phyloP scores from a whole-genome alignment of 352 stramenopile species.

The Globisporangium polare region DNA sequence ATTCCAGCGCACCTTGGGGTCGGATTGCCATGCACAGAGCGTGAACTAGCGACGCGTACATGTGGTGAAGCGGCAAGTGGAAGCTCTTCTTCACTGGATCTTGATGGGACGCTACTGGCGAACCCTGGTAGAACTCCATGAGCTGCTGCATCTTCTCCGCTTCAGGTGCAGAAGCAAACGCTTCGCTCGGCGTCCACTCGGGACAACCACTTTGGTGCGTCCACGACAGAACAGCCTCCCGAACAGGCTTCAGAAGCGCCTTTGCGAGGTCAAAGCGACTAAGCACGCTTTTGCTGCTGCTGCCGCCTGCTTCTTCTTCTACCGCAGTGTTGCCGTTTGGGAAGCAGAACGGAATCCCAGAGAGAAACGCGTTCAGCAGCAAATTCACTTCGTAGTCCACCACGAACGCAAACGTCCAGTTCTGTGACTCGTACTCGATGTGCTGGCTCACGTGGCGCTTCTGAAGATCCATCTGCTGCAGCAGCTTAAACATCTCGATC shows the following conservation, averaged over 20 bases:
- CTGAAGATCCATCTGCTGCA: slow-evolving; percentile 85
- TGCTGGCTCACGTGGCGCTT: slow-evolving; percentile 58
- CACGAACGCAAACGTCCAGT: slow-evolving; percentile 82
- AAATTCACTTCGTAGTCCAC: slow-evolving; percentile 81
- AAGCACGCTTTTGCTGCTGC: slow-evolving; percentile 21
- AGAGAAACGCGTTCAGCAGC: slow-evolving; percentile 63
- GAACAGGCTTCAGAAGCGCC: slow-evolving; percentile 43
- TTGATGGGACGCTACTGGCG: slow-evolving; percentile 16
- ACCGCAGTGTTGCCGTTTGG: slow-evolving; percentile 8
- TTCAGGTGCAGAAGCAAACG: slow-evolving; percentile 7
- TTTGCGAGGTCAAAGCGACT: slow-evolving; percentile 31
- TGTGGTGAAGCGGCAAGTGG: slow-evolving; percentile 75
- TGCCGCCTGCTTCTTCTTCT: slow-evolving; percentile 17
- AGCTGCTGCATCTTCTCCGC: slow-evolving; percentile 23
- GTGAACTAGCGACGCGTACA: slow-evolving; percentile 61
- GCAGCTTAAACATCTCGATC: slow-evolving; percentile 50
- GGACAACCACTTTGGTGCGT: slow-evolving; percentile 32
- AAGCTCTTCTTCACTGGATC: slow-evolving; percentile 56
- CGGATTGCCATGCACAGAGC: slow-evolving; percentile 38
- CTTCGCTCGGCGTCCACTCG: slow-evolving; percentile 19
- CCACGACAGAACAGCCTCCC: slow-evolving; percentile 29
- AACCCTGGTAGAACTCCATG: slow-evolving; percentile 36
- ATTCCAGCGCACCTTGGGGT: slow-evolving; percentile 37
- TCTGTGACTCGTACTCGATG: slow-evolving; percentile 82
- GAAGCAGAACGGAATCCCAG: slow-evolving; percentile 55